These are phyloP conservation scores for Salix caprea DNA, from an alignment of 345 rosid species.

Conservation along the genomic window DNA sequence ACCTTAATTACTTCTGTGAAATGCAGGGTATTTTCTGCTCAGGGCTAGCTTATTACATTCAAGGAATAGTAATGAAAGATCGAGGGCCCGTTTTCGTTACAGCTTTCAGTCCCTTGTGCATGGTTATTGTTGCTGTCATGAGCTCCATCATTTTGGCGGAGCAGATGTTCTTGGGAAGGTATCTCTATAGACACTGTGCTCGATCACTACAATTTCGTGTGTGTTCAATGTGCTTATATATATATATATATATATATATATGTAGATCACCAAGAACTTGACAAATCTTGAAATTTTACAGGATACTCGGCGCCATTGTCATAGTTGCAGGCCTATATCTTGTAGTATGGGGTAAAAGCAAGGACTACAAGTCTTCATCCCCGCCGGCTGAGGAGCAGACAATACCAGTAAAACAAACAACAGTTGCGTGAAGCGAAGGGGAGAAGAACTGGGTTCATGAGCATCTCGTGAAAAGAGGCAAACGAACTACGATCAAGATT, in stretches of 20 bases:
- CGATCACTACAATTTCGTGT: background rate
- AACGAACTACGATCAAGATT: too few relatives aligned
- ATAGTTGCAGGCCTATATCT: conserved; percentile 74
- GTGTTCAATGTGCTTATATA: too few relatives aligned
- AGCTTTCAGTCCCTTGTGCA: conserved; percentile 72
- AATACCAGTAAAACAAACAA: conserved; percentile 22
- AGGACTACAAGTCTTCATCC: conserved; percentile 42
- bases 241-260: too few relatives aligned
- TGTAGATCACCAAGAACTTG: background rate
- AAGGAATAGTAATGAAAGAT: conserved; percentile 70
- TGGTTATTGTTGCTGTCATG: conserved; percentile 76
- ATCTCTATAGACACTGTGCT: background rate
- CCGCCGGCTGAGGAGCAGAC: conserved; percentile 12
- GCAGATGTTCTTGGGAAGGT: conserved; percentile 85
- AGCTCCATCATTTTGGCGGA: conserved; percentile 72
- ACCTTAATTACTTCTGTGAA: background rate
- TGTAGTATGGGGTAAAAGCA: conserved; percentile 83
- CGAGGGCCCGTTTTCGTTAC: conserved; percentile 90
- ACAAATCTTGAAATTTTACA: conserved; percentile 22
- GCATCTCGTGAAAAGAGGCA: background rate
- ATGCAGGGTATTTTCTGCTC: conserved; percentile 76
- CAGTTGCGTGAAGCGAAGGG: conserved; percentile 8
- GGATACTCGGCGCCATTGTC: conserved; percentile 73
- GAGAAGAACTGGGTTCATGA: conserved; percentile 27
- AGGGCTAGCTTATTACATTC: conserved; percentile 68